Evolutionary conservation across 75 land plant species (phyloP), one percentile per base, ranked within the genome.

Genomic region (Azolla pinnata): DNA sequence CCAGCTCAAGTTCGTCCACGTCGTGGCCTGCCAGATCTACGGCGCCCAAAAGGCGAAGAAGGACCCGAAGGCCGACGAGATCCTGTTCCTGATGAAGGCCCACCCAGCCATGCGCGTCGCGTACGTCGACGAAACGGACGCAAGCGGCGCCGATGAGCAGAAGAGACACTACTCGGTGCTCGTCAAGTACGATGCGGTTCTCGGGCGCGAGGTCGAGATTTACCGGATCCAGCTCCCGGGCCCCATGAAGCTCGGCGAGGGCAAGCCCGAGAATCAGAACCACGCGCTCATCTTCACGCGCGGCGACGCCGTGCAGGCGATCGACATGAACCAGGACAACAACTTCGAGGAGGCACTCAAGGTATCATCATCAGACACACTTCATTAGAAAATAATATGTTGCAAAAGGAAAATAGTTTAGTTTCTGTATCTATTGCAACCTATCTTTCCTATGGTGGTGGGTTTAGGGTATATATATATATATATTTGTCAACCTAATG

Each of bases 281-380:
- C 75, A 73, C 55, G 75, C 75, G 10, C 32, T 73, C 29, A 67
- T 73, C 29, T 73, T 73, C 46, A 73, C 75, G 19, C 59, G 75
- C 33, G 75, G 75, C 32, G 75, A 73, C 55, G 75, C 75, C 33
- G 65, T 73, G 10, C 75, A 73, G 32, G 67, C 75, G 1, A 73
- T 73, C 29, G 75, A 73, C 46, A 73, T 73, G 75, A 73, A 73
- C 31, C 75, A 73, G 75, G 75, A 73, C 29, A 59, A 67, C 40
- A 67, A 73, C 29, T 73, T 73, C 56, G 75, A 73, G 59, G 75
- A 73, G 28, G 71, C 75, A 26, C 54, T 73, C 40, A 73, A 73
- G 52, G n/a, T n/a, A n/a, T n/a, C n/a, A n/a, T n/a, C n/a, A 27
- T 56, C 10, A 28, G 59, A 28, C 26, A 56, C n/a, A n/a, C n/a